These are phyloP conservation scores for Tylopilus subfusipes DNA, from an alignment of 768 basidiomycete genomes.

Conservation along the genomic window DNA sequence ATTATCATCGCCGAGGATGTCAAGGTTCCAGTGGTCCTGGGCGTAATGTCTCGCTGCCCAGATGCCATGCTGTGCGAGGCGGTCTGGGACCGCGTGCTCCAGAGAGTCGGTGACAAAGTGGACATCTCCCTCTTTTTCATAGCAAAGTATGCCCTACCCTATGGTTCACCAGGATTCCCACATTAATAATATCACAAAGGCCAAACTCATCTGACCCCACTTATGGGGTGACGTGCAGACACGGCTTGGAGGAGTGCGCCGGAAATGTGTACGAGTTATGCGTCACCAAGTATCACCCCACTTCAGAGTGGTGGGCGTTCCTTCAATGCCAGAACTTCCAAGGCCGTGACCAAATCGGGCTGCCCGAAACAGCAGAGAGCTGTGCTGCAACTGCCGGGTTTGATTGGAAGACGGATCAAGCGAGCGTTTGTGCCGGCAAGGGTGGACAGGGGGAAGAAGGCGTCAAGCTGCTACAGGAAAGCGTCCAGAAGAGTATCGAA, in stretches of 20 bases:
- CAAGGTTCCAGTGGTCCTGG: constrained; percentile 51
- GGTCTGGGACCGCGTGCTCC: constrained; percentile 68
- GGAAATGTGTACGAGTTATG: constrained; percentile 92
- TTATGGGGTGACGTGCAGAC: constrained; percentile 80
- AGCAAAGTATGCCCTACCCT: constrained; percentile 52
- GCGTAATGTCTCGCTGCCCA: constrained; percentile 72
- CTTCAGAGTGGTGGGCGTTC: constrained; percentile 76
- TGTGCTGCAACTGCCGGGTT: constrained; percentile 65
- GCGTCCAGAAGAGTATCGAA: constrained; percentile 41
- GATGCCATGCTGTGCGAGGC: constrained; percentile 82
- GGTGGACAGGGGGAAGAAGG: constrained; percentile 65
- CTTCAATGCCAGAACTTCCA: constrained; percentile 76
- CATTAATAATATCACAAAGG: constrained; percentile 37
- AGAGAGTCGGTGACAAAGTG: constrained; percentile 59
- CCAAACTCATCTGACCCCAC: constrained; percentile 58
- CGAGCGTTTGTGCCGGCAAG: constrained; percentile 55
- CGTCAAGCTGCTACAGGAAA: constrained; percentile 58
- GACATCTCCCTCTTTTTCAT: constrained; percentile 70
- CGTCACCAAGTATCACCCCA: constrained; percentile 54
- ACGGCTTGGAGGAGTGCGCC: constrained; percentile 77
- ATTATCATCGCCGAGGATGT: constrained; percentile 15
- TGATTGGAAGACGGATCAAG: constrained; percentile 62
- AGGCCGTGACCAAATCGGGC: constrained; percentile 59
- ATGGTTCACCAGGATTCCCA: not conserved
- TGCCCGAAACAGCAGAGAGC: constrained; percentile 54